phyloP scores from a whole-genome alignment of 257 asterid genomes.

The Nicotiana benthamiana region DNA sequence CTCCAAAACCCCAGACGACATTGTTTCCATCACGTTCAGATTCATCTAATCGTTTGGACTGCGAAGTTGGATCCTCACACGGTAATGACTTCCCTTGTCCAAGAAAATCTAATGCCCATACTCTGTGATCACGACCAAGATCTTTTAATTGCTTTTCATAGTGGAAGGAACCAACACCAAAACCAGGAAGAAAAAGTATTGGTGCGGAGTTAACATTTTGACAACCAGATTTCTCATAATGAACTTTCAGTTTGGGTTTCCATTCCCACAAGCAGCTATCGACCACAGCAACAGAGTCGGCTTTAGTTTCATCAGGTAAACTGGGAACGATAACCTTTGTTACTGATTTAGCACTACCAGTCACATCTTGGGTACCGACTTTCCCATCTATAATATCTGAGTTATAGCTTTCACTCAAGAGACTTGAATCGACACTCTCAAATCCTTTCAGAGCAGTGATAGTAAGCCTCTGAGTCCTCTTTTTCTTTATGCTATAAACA shows the following conservation, averaged over 20 bases:
- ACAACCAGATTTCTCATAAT: slow-evolving; percentile 74
- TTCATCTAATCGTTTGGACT: slow-evolving; percentile 18
- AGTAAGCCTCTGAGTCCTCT: slow-evolving; percentile 8
- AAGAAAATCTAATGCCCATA: slow-evolving; percentile 74
- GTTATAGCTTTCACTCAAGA: slow-evolving; percentile 29
- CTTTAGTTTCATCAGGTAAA: slow-evolving; percentile 50
- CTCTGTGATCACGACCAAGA: slow-evolving; percentile 80
- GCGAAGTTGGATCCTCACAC: slow-evolving; percentile 62
- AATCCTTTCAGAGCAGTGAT: slow-evolving; percentile 25
- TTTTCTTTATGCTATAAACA: slow-evolving; percentile 25
- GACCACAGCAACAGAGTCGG: slow-evolving; percentile 44
- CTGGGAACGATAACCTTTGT: slow-evolving; percentile 72
- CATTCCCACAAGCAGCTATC: slow-evolving; percentile 75
- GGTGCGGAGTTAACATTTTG: slow-evolving; percentile 64
- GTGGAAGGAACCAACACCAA: slow-evolving; percentile 96
- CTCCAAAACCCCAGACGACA: slow-evolving; percentile 80
- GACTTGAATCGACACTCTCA: slow-evolving; percentile 30
- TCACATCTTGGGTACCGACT: slow-evolving; percentile 18
- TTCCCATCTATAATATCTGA: slow-evolving; percentile 49
- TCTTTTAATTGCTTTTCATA: slow-evolving; percentile 82
- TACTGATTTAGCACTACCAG: slow-evolving; percentile 27
- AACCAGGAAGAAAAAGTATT: slow-evolving; percentile 87
- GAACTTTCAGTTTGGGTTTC: slow-evolving; percentile 71
- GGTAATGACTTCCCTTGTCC: slow-evolving; percentile 96
- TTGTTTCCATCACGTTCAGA: slow-evolving; percentile 27